Evolutionary conservation across 371 early-diverging fungal species (phyloP).

Genomic region (Mortierella polycephala): DNA sequence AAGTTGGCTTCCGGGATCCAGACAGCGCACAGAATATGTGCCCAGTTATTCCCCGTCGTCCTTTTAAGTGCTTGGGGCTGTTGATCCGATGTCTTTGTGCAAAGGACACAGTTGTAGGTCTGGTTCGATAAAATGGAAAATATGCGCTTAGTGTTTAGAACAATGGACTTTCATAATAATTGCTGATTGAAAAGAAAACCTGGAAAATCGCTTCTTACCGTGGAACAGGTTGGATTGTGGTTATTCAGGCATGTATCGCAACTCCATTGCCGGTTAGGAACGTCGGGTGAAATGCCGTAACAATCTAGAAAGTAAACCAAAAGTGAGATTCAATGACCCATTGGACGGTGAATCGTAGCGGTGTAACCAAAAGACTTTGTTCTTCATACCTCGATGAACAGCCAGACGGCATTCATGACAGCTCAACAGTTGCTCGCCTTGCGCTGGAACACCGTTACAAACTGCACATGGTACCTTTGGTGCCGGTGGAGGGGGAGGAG

Average conservation of each 20-base stretch:
- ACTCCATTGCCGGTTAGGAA: slow-evolving; percentile 56
- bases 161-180: too few relatives aligned
- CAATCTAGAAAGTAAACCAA: slow-evolving; percentile 56
- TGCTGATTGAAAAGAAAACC: too few relatives aligned
- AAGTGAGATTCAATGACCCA: not conserved
- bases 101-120: slow-evolving; percentile 73
- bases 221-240: slow-evolving; percentile 67
- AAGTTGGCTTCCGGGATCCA: slow-evolving; percentile 84
- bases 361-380: not conserved
- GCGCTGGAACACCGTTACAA: slow-evolving; percentile 51
- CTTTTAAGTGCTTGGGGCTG: slow-evolving; percentile 80
- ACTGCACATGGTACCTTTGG: slow-evolving; percentile 63
- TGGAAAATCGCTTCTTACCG: slow-evolving; percentile 37
- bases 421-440: slow-evolving; percentile 52
- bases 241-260: slow-evolving; percentile 75
- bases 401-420: slow-evolving; percentile 73
- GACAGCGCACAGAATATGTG: slow-evolving; percentile 90
- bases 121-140: slow-evolving; percentile 4
- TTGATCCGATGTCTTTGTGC: slow-evolving; percentile 55
- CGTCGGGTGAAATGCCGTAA: slow-evolving; percentile 55
- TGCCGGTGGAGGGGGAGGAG: slow-evolving; percentile 10
- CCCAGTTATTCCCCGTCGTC: slow-evolving; percentile 92
- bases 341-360: not conserved
- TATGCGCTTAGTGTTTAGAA: not conserved
- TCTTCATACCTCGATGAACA: slow-evolving; percentile 65